Percentiles rank a stretch among this genome's conserved stretches.
These are phyloP conservation scores for Lentinula sp. DNA, from an alignment of 768 basidiomycete species.

Conservation along the genomic window DNA sequence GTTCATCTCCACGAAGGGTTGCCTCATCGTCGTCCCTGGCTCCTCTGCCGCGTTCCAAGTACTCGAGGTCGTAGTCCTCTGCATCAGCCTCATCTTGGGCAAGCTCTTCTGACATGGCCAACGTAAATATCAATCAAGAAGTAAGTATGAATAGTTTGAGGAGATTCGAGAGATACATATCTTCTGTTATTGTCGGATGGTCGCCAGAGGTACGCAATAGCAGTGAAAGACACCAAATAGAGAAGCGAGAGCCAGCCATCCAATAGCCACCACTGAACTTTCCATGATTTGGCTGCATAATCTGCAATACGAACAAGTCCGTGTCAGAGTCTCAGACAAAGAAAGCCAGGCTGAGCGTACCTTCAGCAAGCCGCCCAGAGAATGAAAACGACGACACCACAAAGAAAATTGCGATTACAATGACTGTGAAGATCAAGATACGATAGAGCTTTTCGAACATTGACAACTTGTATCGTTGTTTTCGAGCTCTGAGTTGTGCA, in stretches of 20 bases:
- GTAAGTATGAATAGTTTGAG: slow-evolving; percentile 12
- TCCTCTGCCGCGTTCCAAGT: slow-evolving; percentile 46
- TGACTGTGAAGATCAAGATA: slow-evolving; percentile 76
- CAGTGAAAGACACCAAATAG: slow-evolving; percentile 74
- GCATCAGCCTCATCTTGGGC: slow-evolving; percentile 94
- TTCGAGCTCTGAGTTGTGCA: slow-evolving; percentile 74
- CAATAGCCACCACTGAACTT: slow-evolving; percentile 89
- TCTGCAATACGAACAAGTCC: slow-evolving; percentile 35
- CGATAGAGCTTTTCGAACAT: slow-evolving; percentile 89
- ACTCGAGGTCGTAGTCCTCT: slow-evolving; percentile 85
- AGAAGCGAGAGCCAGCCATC: slow-evolving; percentile 92
- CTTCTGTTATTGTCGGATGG: slow-evolving; percentile 87
- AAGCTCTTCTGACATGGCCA: slow-evolving; percentile 95
- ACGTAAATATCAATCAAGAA: slow-evolving; percentile 41
- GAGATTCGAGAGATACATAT: slow-evolving; percentile 38
- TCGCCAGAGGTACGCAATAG: slow-evolving; percentile 89
- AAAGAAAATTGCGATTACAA: slow-evolving; percentile 85
- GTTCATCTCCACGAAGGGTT: slow-evolving; percentile 62
- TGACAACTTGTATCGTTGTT: slow-evolving; percentile 77
- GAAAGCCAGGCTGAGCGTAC: slow-evolving; percentile 29
- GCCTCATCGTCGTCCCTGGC: slow-evolving; percentile 65
- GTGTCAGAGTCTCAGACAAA: neutral
- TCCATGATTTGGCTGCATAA: slow-evolving; percentile 90
- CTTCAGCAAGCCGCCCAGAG: slow-evolving; percentile 87
- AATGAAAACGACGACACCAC: slow-evolving; percentile 89